Conservation (phyloP, 345 rosid genomes). For the Melastoma malabathricum region DNA sequence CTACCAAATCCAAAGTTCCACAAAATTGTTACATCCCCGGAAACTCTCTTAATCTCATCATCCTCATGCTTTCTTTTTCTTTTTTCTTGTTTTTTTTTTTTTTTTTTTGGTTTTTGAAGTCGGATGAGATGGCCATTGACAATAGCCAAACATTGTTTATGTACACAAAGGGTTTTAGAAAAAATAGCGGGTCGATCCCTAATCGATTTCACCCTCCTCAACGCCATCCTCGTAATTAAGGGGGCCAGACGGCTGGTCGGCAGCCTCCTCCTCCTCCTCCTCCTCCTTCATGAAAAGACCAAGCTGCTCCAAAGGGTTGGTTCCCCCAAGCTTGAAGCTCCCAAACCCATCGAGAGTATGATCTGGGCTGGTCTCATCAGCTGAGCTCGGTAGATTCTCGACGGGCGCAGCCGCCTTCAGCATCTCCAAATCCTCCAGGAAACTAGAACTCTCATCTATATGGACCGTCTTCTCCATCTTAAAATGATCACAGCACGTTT, state of each 20-base stretch:
- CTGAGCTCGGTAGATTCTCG: constrained; percentile 51
- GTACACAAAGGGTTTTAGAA: background rate
- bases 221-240: constrained; percentile 24
- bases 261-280: constrained; percentile 60
- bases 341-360: constrained; percentile 50
- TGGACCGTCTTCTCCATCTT: constrained; percentile 97
- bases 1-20: too few species aligned
- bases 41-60: too few species aligned
- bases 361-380: constrained; percentile 52
- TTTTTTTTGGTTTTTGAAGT: background rate
- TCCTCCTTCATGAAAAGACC: constrained; percentile 85
- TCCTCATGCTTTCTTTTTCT: background rate
- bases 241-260: constrained; percentile 13
- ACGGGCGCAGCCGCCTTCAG: constrained; percentile 49
- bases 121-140: background rate
- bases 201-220: constrained; percentile 87
- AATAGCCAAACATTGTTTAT: background rate
- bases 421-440: constrained; percentile 86
- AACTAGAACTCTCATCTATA: constrained; percentile 73
- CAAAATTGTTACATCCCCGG: too few species aligned
- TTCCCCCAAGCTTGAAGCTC: constrained; percentile 59
- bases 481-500: constrained; percentile 6
- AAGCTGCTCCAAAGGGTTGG: constrained; percentile 81
- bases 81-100: background rate
- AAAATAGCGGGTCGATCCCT: constrained; percentile 5